A percentile compares a stretch with the other conserved stretches of the same genome.
Evolutionary conservation across 768 basidiomycete species (phyloP).

Genomic region (Auricularia cornea): DNA sequence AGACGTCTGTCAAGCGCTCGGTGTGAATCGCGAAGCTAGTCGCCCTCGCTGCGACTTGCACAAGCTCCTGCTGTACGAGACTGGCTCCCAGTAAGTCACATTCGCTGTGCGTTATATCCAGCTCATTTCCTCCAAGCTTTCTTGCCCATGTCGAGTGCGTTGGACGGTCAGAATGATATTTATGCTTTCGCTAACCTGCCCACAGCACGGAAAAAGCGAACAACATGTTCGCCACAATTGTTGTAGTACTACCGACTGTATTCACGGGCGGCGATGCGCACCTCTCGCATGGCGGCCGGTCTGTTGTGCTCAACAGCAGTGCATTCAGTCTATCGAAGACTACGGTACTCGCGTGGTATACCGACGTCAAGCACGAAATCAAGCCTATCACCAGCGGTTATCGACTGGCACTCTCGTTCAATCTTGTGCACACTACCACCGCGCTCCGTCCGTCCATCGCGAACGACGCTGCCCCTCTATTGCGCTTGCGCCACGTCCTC

Average conservation of each 20-base stretch:
- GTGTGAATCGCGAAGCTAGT: conserved; percentile 22
- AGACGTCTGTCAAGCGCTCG: conserved; percentile 29
- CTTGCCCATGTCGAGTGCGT: conserved; percentile 40
- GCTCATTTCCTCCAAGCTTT: conserved; percentile 24
- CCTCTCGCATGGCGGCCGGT: conserved; percentile 29
- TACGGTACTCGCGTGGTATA: conserved; percentile 42
- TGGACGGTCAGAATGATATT: not conserved
- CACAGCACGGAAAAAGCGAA: conserved; percentile 37
- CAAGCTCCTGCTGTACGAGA: conserved; percentile 41
- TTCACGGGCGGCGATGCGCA: conserved; percentile 40
- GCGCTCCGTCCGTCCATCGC: conserved; percentile 22
- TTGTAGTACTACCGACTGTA: conserved; percentile 38
- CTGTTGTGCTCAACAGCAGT: conserved; percentile 12
- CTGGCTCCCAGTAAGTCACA: conserved; percentile 39
- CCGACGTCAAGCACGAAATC: conserved; percentile 43
- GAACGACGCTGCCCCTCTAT: conserved; percentile 14
- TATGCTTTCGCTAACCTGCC: not conserved
- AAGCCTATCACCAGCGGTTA: conserved; percentile 41
- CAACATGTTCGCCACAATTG: conserved; percentile 45
- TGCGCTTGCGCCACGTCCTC: conserved; percentile 25
- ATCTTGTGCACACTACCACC: conserved; percentile 34
- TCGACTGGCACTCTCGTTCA: conserved; percentile 43
- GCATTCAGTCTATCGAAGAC: conserved; percentile 24
- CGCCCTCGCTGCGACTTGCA: conserved; percentile 33
- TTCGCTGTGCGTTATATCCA: not conserved